Conservation (phyloP, 2,329 filamentous ascomycete genomes). For the Penicillium sp. region DNA sequence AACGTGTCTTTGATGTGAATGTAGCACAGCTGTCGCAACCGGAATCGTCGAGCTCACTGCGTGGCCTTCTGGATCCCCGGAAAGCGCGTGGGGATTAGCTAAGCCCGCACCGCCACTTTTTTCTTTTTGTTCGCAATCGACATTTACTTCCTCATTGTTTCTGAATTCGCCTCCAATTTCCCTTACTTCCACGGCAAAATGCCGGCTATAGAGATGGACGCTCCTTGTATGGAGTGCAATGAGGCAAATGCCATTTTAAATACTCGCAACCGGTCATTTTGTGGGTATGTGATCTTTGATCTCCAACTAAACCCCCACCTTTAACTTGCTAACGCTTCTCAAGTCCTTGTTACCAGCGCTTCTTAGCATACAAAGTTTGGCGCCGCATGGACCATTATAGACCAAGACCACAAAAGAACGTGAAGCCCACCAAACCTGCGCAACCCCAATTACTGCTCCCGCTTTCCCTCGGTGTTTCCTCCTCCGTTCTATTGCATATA, state of each 20-base stretch:
- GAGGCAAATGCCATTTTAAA: slow-evolving; percentile 51
- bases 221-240: slow-evolving; percentile 59
- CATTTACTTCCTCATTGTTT: background rate
- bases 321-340: slow-evolving; percentile 13
- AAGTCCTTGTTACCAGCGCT: slow-evolving; percentile 75
- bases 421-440: background rate
- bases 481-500: slow-evolving; percentile 72
- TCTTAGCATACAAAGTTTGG: slow-evolving; percentile 74
- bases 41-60: slow-evolving; percentile 12
- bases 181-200: slow-evolving; percentile 19
- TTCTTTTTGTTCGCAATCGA: slow-evolving; percentile 15
- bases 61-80: slow-evolving; percentile 12
- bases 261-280: slow-evolving; percentile 61
- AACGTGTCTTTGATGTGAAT: background rate
- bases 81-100: slow-evolving; percentile 28
- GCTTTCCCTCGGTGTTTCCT: slow-evolving; percentile 80
- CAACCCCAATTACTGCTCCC: slow-evolving; percentile 68
- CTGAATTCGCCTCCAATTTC: background rate
- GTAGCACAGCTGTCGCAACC: background rate
- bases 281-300: slow-evolving; percentile 48
- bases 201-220: slow-evolving; percentile 32
- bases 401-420: slow-evolving; percentile 34
- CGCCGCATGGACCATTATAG: slow-evolving; percentile 71
- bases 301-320: slow-evolving; percentile 4
- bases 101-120: slow-evolving; percentile 22